Evolutionary conservation across 495 filamentous ascomycete species (phyloP).

Genomic region (Podospora appendiculata): DNA sequence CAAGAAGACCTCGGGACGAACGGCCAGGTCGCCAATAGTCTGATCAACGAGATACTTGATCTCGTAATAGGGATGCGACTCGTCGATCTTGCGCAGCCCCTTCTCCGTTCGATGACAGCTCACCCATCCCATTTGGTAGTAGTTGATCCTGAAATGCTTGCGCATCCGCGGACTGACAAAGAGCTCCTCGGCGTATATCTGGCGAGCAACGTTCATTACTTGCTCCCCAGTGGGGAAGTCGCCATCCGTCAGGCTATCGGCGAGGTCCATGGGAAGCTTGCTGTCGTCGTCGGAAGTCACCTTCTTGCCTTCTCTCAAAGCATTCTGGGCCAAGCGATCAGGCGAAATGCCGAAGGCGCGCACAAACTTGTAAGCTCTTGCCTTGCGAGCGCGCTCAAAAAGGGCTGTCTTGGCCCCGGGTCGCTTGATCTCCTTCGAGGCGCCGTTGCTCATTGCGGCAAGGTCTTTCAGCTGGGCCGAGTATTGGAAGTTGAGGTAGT

Average conservation of each 20-base stretch:
- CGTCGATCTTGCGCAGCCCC: conserved; percentile 87
- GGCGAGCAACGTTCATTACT: conserved; percentile 68
- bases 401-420: conserved; percentile 67
- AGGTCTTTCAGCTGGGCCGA: conserved; percentile 72
- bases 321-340: conserved; percentile 79
- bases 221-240: conserved; percentile 72
- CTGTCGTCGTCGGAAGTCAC: conserved; percentile 76
- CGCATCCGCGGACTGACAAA: conserved; percentile 83
- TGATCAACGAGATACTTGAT: conserved; percentile 95
- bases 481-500: conserved; percentile 95
- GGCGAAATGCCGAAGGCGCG: conserved; percentile 85
- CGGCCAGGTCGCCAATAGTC: conserved; percentile 69
- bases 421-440: conserved; percentile 49
- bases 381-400: conserved; percentile 75
- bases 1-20: conserved; percentile 77
- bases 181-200: conserved; percentile 88
- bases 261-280: conserved; percentile 71
- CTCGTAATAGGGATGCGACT: conserved; percentile 92
- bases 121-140: conserved; percentile 72
- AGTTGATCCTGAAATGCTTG: conserved; percentile 71
- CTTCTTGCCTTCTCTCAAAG: conserved; percentile 64
- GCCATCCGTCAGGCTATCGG: conserved; percentile 60
- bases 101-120: conserved; percentile 90
- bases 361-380: conserved; percentile 73
- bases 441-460: conserved; percentile 47